Base-by-base conservation (phyloP, 768 basidiomycete genomes). In the Lactarius tabidus region DNA sequence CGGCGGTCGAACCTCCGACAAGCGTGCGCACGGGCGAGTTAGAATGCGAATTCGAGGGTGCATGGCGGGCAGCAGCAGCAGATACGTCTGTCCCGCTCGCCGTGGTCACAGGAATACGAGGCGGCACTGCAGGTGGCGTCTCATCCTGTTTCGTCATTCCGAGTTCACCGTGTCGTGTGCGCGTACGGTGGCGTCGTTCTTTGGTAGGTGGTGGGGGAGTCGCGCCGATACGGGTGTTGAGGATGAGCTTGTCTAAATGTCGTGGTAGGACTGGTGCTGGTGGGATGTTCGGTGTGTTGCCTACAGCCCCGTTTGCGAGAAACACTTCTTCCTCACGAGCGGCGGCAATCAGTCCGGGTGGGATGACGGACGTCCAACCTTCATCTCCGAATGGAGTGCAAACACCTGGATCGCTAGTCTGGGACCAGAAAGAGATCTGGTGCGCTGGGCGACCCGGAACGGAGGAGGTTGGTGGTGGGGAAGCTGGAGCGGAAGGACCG, bases 241-340 rank as follows among this genome's bases (percentile, higher is more conserved):
- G 77, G 64, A 98, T 97, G 57, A 97, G 87, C 71, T 94, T 95
- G 72, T 98, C 95, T 48, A 99, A 79, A 72, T 98, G 93, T 1
- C 95, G 79, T 0, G 97, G 97, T 52, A 98, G 81, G 1, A 82
- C 79, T 1, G 97, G 95, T 2, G 97, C 95, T 26, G 89, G 87
- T 2, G 95, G 95, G 66, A 95, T 89, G 69, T 86, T 85, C 20
- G 93, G 91, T 1, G 87, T 84, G 14, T 88, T 85, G 36, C 80
- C 78, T 10, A 31, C 51, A 0, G 67, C 35, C 29, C 59, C 62
- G 35, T 65, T 60, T 17, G 80, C 78, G 35, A 93, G 81, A 73
- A 87, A 91, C 3, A 80, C 77, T 68, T 98, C 96, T 74, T 97
- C 95, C 73, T 93, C 88, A 53, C 80, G 81, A 15, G 92, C 91